phyloP scores from a whole-genome alignment of 148 eudicot genomes.

The Talinum fruticosum region DNA sequence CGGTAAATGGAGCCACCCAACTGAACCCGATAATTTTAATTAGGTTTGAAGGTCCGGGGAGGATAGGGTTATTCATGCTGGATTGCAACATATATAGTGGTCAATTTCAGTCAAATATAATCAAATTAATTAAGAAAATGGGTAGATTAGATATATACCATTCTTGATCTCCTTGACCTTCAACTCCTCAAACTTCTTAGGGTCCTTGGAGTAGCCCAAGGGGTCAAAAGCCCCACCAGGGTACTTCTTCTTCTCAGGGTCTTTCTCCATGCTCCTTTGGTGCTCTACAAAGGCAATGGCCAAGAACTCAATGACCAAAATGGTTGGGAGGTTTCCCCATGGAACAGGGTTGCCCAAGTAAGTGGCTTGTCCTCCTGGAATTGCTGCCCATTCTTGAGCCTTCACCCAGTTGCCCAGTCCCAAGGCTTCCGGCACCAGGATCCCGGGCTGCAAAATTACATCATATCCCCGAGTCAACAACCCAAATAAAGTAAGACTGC shows the following conservation, averaged over 20 bases:
- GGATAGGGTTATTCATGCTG: neutral
- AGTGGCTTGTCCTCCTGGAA: conserved; percentile 94
- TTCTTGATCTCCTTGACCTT: conserved; percentile 97
- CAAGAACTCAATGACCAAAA: conserved; percentile 80
- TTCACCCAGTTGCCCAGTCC: conserved; percentile 98
- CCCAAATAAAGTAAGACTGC: neutral
- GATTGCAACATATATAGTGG: no score
- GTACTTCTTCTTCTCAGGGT: conserved; percentile 89
- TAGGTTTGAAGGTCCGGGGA: no score
- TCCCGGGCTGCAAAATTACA: conserved; percentile 67
- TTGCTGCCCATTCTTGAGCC: conserved; percentile 98
- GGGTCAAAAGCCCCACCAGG: conserved; percentile 99
- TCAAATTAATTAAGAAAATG: neutral
- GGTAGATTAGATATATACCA: conserved; percentile 35
- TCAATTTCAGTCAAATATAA: no score
- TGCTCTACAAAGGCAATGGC: conserved; percentile 87
- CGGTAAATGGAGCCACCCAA: no score
- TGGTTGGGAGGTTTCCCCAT: conserved; percentile 93
- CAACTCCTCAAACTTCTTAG: conserved; percentile 66
- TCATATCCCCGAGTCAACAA: neutral
- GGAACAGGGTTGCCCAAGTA: conserved; percentile 96
- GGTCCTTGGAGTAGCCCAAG: conserved; percentile 94
- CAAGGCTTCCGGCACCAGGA: conserved; percentile 85
- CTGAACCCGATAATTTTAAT: no score
- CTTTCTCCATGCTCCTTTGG: conserved; percentile 92